Conservation (phyloP, 2,329 filamentous ascomycete genomes). For the Ascochyta lentis region DNA sequence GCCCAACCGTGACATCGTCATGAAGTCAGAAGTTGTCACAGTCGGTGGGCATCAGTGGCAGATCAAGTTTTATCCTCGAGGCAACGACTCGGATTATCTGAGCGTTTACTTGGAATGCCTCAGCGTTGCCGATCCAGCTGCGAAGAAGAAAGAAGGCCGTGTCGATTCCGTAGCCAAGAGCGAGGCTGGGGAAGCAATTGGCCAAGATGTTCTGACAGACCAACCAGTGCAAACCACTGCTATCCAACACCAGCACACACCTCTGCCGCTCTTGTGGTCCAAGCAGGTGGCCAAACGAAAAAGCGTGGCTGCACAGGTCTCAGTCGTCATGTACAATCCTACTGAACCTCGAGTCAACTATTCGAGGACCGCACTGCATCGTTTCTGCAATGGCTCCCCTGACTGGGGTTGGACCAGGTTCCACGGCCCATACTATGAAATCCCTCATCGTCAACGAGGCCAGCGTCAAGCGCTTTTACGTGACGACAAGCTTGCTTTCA, state of each 20-base stretch:
- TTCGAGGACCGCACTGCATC: slow-evolving; percentile 63
- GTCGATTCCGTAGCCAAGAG: slow-evolving; percentile 13
- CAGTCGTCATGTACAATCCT: slow-evolving; percentile 69
- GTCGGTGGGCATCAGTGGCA: slow-evolving; percentile 69
- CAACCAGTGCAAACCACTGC: slow-evolving; percentile 1
- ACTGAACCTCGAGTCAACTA: slow-evolving; percentile 65
- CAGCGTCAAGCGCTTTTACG: slow-evolving; percentile 66
- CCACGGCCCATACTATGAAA: slow-evolving; percentile 64
- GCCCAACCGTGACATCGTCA: slow-evolving; percentile 64
- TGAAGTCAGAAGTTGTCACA: slow-evolving; percentile 63
- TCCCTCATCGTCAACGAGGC: slow-evolving; percentile 62
- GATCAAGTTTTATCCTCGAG: slow-evolving; percentile 69
- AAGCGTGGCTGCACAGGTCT: slow-evolving; percentile 64
- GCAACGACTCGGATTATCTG: slow-evolving; percentile 64
- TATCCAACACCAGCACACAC: slow-evolving; percentile 35
- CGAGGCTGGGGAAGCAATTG: not conserved
- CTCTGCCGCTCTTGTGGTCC: slow-evolving; percentile 46
- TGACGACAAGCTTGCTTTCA: slow-evolving; percentile 67
- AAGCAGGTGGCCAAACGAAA: slow-evolving; percentile 49
- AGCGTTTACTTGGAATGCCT: slow-evolving; percentile 69
- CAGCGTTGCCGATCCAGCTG: slow-evolving; percentile 46
- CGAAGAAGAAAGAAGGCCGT: slow-evolving; percentile 22
- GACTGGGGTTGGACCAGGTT: slow-evolving; percentile 72
- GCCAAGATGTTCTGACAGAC: slow-evolving; percentile 14
- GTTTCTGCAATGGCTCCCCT: slow-evolving; percentile 63